Base-by-base conservation (phyloP, 352 stramenopile species). In the Globisporangium viniferum region DNA sequence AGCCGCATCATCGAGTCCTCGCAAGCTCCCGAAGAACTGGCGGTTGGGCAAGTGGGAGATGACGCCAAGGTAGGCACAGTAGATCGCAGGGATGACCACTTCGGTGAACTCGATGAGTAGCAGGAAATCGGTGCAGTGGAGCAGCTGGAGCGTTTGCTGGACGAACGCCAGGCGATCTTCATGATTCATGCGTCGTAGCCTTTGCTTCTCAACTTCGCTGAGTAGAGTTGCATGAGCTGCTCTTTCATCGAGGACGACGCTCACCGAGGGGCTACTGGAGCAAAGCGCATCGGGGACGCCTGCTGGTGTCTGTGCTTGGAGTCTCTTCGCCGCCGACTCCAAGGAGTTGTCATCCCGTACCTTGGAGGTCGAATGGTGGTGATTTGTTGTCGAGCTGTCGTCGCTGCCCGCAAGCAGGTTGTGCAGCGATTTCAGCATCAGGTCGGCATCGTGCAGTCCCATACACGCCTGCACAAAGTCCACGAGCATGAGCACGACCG, bases 391-490 rank as follows among this genome's bases (percentile, higher is more conserved):
- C 24, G 24, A 24, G 24, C 24, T 24, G 24, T 0, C 24, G 24
- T 0, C 24, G 24, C 24, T 24, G 24, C 0, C 24, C 24, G 24
- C 24, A 24, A 24, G 24, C 24, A 24, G 24, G 24, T 24, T 24
- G 24, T 35, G 29, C 14, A 46, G 1, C 18, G 5, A 83, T 64
- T 24, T 78, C 70, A 24, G 39, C 39, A 46, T 46, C 1, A 46
- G 1, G 14, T 46, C 0, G 0, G 5, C 14, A 3, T 46, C 39
- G 12, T 62, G 41, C 29, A 82, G 73, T 0, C 77, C 72, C 0
- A 76, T 15, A 46, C 68, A 84, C 1, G 75, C 71, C 6, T 82
- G 76, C 0, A 70, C 29, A n/a, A 77, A 60, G 20, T 84, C 78
- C 1, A 79, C 53, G 2, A 20, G 10, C 58, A 86, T 79, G 10